Conservation (phyloP, 805 yeast genomes). For the Schwanniomyces vanrijiae region DNA sequence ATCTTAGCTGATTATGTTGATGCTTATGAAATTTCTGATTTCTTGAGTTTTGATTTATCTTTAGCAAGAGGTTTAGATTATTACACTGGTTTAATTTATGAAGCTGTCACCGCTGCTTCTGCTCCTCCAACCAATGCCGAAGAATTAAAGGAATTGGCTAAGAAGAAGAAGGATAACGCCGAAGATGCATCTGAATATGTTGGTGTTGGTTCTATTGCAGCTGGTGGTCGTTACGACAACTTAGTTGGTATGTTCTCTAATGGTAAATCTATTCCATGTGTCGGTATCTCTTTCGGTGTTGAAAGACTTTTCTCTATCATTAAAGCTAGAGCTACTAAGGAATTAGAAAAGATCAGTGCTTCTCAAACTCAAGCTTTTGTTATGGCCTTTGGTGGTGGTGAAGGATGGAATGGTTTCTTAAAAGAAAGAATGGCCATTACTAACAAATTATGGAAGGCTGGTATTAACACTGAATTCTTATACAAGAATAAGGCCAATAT, state of each 20-base stretch:
- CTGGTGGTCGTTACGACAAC: slow-evolving; percentile 97
- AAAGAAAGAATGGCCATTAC: slow-evolving; percentile 89
- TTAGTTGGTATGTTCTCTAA: slow-evolving; percentile 95
- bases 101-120: slow-evolving; percentile 91
- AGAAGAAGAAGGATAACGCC: slow-evolving; percentile 47
- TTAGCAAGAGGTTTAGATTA: slow-evolving; percentile 97
- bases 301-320: slow-evolving; percentile 91
- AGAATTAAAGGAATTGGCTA: slow-evolving; percentile 55
- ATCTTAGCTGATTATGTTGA: slow-evolving; percentile 73
- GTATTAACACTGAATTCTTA: slow-evolving; percentile 86
- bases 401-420: slow-evolving; percentile 90
- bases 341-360: slow-evolving; percentile 68
- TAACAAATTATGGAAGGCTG: slow-evolving; percentile 80
- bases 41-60: slow-evolving; percentile 85
- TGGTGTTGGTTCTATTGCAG: slow-evolving; percentile 98
- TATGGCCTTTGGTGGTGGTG: slow-evolving; percentile 99
- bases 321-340: slow-evolving; percentile 65
- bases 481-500: slow-evolving; percentile 93
- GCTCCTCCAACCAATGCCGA: slow-evolving; percentile 90
- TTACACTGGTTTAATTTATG: slow-evolving; percentile 95
- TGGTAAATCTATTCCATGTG: slow-evolving; percentile 93
- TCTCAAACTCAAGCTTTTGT: slow-evolving; percentile 90
- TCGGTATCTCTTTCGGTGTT: slow-evolving; percentile 95
- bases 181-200: slow-evolving; percentile 96
- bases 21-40: slow-evolving; percentile 71